These are phyloP conservation scores for Dichomitus squalens DNA, from an alignment of 1,284 basidiomycete species.

Conservation along the genomic window DNA sequence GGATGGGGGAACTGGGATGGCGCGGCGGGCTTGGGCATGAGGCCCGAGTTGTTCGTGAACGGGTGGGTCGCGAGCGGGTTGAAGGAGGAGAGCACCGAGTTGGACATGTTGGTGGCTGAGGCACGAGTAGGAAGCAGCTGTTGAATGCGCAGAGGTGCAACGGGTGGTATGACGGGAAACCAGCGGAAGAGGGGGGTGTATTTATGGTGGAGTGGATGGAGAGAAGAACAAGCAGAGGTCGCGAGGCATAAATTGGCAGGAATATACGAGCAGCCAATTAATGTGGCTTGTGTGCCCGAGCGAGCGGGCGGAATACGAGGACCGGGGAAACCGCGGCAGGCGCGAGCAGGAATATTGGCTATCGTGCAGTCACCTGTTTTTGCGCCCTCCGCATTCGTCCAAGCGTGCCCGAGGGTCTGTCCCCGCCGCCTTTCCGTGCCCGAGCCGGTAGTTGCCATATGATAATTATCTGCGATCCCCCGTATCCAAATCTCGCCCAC, in stretches of 20 bases:
- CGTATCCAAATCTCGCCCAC: slow-evolving; percentile 13
- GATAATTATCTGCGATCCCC: slow-evolving; percentile 13
- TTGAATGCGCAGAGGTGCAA: neutral
- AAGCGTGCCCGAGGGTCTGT: neutral
- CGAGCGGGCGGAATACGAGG: slow-evolving; percentile 10
- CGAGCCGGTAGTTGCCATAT: slow-evolving; percentile 3
- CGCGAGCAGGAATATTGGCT: slow-evolving; percentile 4
- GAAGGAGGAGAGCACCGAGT: slow-evolving; percentile 47
- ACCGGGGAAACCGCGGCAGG: slow-evolving; percentile 16
- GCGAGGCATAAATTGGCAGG: neutral
- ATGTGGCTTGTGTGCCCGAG: slow-evolving; percentile 7
- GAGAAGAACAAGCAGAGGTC: neutral
- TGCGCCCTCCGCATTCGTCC: neutral
- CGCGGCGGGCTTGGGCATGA: slow-evolving; percentile 46
- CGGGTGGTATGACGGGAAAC: slow-evolving; percentile 1
- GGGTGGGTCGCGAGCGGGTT: slow-evolving; percentile 62
- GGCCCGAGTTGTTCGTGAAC: slow-evolving; percentile 59
- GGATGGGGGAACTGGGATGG: slow-evolving; percentile 50
- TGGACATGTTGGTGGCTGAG: slow-evolving; percentile 32
- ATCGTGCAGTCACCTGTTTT: slow-evolving; percentile 13
- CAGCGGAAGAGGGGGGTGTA: slow-evolving; percentile 6
- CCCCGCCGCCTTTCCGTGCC: neutral
- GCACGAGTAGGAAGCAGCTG: neutral
- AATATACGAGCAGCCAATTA: neutral
- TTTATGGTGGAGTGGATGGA: slow-evolving; percentile 9